Evolutionary conservation across 2,329 filamentous ascomycete genomes (phyloP).

Genomic region (Cryoendolithus antarcticus): DNA sequence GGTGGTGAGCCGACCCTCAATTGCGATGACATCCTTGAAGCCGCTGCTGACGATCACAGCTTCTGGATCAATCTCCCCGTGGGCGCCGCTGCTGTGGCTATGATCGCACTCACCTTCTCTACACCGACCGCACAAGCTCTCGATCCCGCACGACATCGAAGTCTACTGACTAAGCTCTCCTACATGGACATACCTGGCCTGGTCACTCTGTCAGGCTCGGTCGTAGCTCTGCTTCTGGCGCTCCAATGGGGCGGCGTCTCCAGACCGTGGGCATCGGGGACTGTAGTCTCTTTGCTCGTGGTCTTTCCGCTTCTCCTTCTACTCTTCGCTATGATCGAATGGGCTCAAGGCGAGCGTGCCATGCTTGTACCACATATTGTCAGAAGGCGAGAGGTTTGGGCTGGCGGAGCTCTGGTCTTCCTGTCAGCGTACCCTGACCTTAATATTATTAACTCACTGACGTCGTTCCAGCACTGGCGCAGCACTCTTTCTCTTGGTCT

Average conservation of each 20-base stretch:
- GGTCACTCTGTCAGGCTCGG: too few relatives aligned
- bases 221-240: slow-evolving; percentile 24
- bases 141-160: too few relatives aligned
- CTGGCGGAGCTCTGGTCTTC: too few relatives aligned
- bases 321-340: slow-evolving; percentile 23
- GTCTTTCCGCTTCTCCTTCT: slow-evolving; percentile 27
- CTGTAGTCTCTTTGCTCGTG: slow-evolving; percentile 12
- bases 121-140: too few relatives aligned
- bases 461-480: slow-evolving; percentile 25
- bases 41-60: slow-evolving; percentile 2
- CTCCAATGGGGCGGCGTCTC: slow-evolving; percentile 35
- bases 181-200: neutral
- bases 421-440: too few relatives aligned
- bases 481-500: slow-evolving; percentile 38
- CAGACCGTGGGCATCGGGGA: slow-evolving; percentile 20
- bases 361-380: slow-evolving; percentile 9
- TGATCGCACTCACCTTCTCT: neutral
- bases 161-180: neutral
- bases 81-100: slow-evolving; percentile 18
- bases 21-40: neutral
- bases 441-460: slow-evolving; percentile 12
- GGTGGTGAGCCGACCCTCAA: slow-evolving; percentile 12
- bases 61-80: slow-evolving; percentile 35
- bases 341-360: slow-evolving; percentile 16
- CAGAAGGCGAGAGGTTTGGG: too few relatives aligned